Conservation (phyloP, 352 stramenopile genomes). For the Aphanomyces euteiches region DNA sequence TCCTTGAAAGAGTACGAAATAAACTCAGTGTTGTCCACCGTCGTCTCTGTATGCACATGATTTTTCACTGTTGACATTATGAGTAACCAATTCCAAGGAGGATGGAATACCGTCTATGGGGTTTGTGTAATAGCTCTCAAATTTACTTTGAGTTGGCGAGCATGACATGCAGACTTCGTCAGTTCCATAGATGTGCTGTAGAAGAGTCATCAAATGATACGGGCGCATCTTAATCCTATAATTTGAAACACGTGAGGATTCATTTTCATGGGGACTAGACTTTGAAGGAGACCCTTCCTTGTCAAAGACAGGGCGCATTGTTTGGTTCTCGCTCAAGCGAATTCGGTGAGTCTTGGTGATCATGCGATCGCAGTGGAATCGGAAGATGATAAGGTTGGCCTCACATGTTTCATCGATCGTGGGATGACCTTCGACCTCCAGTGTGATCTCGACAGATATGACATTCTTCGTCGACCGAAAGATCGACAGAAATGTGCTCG, state of each 20-base stretch:
- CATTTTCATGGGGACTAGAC: slow-evolving; percentile 23
- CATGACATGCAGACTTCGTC: slow-evolving; percentile 74
- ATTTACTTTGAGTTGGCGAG: slow-evolving; percentile 57
- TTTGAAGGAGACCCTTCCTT: slow-evolving; percentile 46
- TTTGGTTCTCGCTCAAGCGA: slow-evolving; percentile 69
- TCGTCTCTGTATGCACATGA: slow-evolving; percentile 78
- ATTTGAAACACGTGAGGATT: slow-evolving; percentile 3
- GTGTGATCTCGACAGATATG: slow-evolving; percentile 59
- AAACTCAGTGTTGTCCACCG: slow-evolving; percentile 73
- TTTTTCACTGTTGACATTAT: slow-evolving; percentile 43
- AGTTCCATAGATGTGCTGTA: slow-evolving; percentile 78
- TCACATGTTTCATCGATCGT: slow-evolving; percentile 22
- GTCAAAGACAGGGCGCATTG: slow-evolving; percentile 80
- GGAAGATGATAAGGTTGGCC: slow-evolving; percentile 46
- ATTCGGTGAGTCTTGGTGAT: slow-evolving; percentile 85
- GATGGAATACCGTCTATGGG: slow-evolving; percentile 41
- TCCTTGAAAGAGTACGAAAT: slow-evolving; percentile 61
- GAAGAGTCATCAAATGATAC: slow-evolving; percentile 67
- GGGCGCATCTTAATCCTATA: slow-evolving; percentile 47
- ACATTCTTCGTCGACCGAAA: slow-evolving; percentile 84
- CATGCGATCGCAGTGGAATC: slow-evolving; percentile 72
- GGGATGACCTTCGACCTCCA: slow-evolving; percentile 43
- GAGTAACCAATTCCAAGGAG: not conserved
- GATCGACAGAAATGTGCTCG: slow-evolving; percentile 72
- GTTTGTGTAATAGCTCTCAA: slow-evolving; percentile 74